phyloP scores from a whole-genome alignment of 305 asterid species.

The Fraxinus platypoda region DNA sequence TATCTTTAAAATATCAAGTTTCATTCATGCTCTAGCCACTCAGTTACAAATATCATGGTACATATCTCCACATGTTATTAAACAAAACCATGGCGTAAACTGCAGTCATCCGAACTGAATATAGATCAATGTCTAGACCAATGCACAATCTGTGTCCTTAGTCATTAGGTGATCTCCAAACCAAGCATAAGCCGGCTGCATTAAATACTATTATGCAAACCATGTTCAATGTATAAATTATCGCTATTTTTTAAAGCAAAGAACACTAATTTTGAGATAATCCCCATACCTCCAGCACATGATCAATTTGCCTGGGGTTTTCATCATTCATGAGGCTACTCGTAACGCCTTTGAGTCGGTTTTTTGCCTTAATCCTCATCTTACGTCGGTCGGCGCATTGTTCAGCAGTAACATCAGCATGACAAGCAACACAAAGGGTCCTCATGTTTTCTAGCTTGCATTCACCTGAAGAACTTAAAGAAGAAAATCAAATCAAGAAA shows the following conservation, averaged over 20 bases:
- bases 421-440: conserved; percentile 96
- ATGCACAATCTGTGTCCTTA: not conserved
- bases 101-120: not conserved
- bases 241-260: not conserved
- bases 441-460: conserved; percentile 95
- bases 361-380: conserved; percentile 62
- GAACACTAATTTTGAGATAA: conserved; percentile 13
- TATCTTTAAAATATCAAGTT: not conserved
- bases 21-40: not conserved
- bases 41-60: not conserved
- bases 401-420: conserved; percentile 76
- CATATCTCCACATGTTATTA: not conserved
- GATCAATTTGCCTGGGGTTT: conserved; percentile 20
- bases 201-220: not conserved
- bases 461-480: conserved; percentile 61
- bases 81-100: not conserved
- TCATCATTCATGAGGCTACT: conserved; percentile 36
- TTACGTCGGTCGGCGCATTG: conserved; percentile 71
- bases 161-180: conserved; percentile 5
- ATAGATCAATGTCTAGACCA: not conserved
- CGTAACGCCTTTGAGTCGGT: conserved; percentile 56
- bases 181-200: not conserved
- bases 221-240: conserved; percentile 1
- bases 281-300: conserved; percentile 43
- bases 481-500: not conserved